Evolutionary conservation across 1,284 basidiomycete genomes (phyloP).

Genomic region (Ustilago curta): DNA sequence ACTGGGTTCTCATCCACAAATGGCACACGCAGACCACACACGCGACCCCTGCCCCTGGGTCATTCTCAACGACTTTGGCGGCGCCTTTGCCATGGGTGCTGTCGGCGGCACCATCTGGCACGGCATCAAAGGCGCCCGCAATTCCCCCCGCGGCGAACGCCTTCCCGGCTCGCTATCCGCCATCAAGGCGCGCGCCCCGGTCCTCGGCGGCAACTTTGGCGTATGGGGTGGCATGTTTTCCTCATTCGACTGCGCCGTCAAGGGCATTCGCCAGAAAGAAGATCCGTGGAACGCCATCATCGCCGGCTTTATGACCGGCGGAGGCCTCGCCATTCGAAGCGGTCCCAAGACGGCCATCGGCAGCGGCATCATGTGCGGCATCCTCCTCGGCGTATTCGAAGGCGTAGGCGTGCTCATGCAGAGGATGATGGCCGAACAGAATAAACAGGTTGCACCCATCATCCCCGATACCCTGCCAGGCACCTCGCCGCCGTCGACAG

Average conservation of each 20-base stretch:
- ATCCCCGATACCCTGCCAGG: conserved; percentile 42
- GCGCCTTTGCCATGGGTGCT: conserved; percentile 89
- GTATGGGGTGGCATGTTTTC: conserved; percentile 86
- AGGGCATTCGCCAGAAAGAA: conserved; percentile 94
- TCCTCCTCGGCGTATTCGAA: conserved; percentile 87
- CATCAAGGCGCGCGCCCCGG: conserved; percentile 97
- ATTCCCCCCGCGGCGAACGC: conserved; percentile 94
- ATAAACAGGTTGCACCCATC: conserved; percentile 70
- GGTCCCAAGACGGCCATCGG: conserved; percentile 90
- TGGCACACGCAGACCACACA: conserved; percentile 60
- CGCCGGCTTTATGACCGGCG: conserved; percentile 97
- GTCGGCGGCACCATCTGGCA: conserved; percentile 98
- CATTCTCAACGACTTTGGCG: conserved; percentile 97
- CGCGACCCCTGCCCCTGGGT: conserved; percentile 83
- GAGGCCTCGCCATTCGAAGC: conserved; percentile 90
- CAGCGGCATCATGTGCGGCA: conserved; percentile 93
- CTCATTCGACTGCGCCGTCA: conserved; percentile 96
- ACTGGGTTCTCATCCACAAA: conserved; percentile 8
- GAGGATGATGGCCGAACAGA: conserved; percentile 83
- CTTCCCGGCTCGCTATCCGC: conserved; percentile 92
- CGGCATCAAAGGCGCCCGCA: conserved; percentile 96
- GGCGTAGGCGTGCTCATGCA: conserved; percentile 90
- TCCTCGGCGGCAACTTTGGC: conserved; percentile 97
- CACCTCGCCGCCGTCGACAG: conserved; percentile 1
- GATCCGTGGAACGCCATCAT: conserved; percentile 99